phyloP scores from a whole-genome alignment of 1,284 basidiomycete genomes.

The Sphaerobolus stellatus region DNA sequence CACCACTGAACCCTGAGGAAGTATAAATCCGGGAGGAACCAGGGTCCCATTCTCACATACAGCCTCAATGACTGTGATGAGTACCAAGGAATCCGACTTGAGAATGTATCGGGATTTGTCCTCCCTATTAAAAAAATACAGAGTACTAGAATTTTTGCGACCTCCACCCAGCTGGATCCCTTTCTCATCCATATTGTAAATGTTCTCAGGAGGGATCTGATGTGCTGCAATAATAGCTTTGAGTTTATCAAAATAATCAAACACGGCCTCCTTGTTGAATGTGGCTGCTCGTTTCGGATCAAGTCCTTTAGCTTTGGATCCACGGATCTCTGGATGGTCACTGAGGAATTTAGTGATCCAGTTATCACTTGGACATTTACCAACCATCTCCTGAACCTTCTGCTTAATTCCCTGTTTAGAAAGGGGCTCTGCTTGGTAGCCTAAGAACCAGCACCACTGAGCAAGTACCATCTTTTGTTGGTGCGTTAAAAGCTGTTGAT shows the following conservation, averaged over 20 bases:
- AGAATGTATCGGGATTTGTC: conserved; percentile 17
- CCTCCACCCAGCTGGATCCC: conserved; percentile 36
- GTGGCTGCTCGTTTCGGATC: conserved; percentile 28
- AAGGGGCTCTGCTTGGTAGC: too few species aligned
- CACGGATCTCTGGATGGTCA: conserved; percentile 27
- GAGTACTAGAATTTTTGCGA: conserved; percentile 1
- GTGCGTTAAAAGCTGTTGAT: too few species aligned
- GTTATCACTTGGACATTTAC: background rate
- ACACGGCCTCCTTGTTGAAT: conserved; percentile 26
- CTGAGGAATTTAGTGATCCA: conserved; percentile 20
- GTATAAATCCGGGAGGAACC: conserved; percentile 32
- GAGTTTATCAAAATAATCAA: conserved; percentile 23
- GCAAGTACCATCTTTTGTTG: too few species aligned
- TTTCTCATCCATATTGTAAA: conserved; percentile 41
- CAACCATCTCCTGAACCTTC: background rate
- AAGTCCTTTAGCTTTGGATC: conserved; percentile 22
- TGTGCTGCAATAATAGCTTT: conserved; percentile 21
- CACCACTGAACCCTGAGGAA: conserved; percentile 23
- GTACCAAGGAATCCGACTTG: conserved; percentile 19
- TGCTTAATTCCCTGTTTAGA: background rate
- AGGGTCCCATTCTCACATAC: conserved; percentile 35
- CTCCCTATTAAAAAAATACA: conserved; percentile 16
- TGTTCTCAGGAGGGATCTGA: conserved; percentile 26
- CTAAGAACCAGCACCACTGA: too few species aligned
- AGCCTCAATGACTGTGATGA: conserved; percentile 35